Base-by-base conservation (phyloP, 345 rosid genomes). In the Euphorbia pulcherrima region DNA sequence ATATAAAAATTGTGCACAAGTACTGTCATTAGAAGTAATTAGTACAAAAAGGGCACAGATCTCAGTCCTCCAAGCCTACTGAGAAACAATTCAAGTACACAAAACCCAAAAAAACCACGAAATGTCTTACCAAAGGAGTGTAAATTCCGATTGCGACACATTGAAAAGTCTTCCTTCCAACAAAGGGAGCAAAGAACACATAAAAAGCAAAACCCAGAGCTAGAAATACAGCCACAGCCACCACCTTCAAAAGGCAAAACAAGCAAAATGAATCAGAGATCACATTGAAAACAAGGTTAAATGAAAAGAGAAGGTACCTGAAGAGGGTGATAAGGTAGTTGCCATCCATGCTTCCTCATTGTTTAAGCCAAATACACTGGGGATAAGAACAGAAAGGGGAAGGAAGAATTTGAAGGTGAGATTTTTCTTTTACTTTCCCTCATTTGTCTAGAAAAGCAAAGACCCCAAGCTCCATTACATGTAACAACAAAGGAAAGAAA, bases 321-420 rank as follows among this genome's bases (percentile, higher is more conserved):
- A 58, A 94, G 97, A n/a, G 99, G 97, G 65, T 94, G 99, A 52
- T 91, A 88, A 50, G 99, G 99, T 70, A 94, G 93, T 71, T 94
- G 90, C 97, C 99, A 94, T 81, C 99, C 99, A 77, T 94, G 85
- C 80, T 89, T 94, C 87, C 97, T 91, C 99, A 94, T 94, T 75
- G 73, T 74, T 16, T 11, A 30, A 13, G 68, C 69, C 61, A 77
- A 85, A 83, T 79, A 83, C 75, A 69, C 75, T 12, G 50, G 20
- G 52, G 37, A 27, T 60, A 74, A 65, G 74, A 63, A 71, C 56
- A 54, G 35, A 27, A 64, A 75, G 23, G 1, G 47, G 64, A 24
- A 33, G 13, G 50, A 44, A 44, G 67, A 24, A n/a, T 40, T 12
- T 62, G 47, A 41, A 39, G 14, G 39, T 70, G 35, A 64, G 68